Evolutionary conservation across 2,329 filamentous ascomycete species (phyloP), one percentile per base, ranked within the genome.

Genomic region (Fusarium succisae): DNA sequence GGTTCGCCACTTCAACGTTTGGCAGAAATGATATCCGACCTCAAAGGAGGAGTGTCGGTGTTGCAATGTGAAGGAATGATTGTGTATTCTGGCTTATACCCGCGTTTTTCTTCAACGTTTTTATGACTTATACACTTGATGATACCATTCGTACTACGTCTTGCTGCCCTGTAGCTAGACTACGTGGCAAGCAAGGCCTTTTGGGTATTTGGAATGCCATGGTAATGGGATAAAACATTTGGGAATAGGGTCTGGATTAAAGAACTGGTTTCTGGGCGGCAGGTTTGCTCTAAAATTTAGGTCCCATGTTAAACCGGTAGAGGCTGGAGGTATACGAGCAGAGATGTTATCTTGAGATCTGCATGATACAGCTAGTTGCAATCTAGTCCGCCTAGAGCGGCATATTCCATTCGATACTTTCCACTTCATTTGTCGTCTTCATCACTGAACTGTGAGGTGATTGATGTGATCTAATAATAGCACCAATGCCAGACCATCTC

Each of bases 1-100:
- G 80, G 37, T 75, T 68, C 20, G 74, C 75, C 38, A 68, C 45
- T 28, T 68, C 65, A 24, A 82, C 79, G 6, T 80, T 82, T 76
- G 81, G 80, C 20, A 76, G 75, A 60, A 75, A 65, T 45, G 73
- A 74, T 48, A 41, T 44, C 28, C 63, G 67, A 41, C 64, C 73
- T 26, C 67, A 62, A 56, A 63, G 71, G 63, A 63, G 70, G 63
- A 76, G 72, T 43, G 78, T 80, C 39, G 79, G 80, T 20, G 75
- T 81, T 61, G 81, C 80, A 47, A 76, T 79, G 57, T 80, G 72
- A 79, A 56, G 44, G 55, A 56, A 68, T 54, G 39, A 43, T 48
- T 74, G 55, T 61, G 68, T 74, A 57, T 66, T 60, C 61, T 69
- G 65, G 50, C 41, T 67, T 68, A 67, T 74, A 75, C 70, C 62